Percentiles rank a stretch among this genome's conserved stretches.
Conservation (phyloP, 1,139 yeast genomes). For the Debaryomycetaceae sp. region DNA sequence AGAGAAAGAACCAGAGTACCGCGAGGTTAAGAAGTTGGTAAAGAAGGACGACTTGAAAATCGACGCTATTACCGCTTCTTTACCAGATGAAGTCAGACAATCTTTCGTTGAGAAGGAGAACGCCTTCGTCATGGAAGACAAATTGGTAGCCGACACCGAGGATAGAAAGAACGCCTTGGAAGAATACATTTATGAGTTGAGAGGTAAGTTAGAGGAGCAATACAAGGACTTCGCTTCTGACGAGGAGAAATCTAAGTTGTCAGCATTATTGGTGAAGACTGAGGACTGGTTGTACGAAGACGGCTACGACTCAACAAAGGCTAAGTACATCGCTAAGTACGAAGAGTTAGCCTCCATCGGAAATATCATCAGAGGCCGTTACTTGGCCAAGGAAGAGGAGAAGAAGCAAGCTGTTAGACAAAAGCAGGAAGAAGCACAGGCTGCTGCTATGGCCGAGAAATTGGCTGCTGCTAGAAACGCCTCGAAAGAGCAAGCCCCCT, state of each 20-base stretch:
- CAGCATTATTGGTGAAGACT: constrained; percentile 71
- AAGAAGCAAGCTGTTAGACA: constrained; percentile 85
- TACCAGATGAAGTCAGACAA: constrained; percentile 57
- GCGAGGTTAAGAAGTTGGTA: constrained; percentile 88
- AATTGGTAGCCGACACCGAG: constrained; percentile 97
- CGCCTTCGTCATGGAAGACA: constrained; percentile 83
- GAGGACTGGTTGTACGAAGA: constrained; percentile 99
- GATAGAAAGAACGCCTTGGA: constrained; percentile 97
- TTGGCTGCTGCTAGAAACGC: constrained; percentile 75
- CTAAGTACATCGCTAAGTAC: constrained; percentile 94
- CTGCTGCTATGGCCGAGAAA: constrained; percentile 91
- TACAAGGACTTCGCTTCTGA: constrained; percentile 86
- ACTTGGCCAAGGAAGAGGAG: constrained; percentile 91
- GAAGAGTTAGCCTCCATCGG: constrained; percentile 96
- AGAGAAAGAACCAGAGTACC: constrained; percentile 79
- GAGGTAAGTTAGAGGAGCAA: constrained; percentile 94
- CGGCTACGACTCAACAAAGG: constrained; percentile 95
- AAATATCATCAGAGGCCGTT: constrained; percentile 93
- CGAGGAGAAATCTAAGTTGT: constrained; percentile 80
- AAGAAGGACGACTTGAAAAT: constrained; percentile 76
- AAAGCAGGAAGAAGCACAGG: constrained; percentile 82
- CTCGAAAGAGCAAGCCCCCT: constrained; percentile 22
- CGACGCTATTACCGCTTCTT: constrained; percentile 61
- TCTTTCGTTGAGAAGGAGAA: constrained; percentile 76
- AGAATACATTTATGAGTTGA: constrained; percentile 95